Evolutionary conservation across 768 basidiomycete species (phyloP).

Genomic region (Phylloporus scabripes): DNA sequence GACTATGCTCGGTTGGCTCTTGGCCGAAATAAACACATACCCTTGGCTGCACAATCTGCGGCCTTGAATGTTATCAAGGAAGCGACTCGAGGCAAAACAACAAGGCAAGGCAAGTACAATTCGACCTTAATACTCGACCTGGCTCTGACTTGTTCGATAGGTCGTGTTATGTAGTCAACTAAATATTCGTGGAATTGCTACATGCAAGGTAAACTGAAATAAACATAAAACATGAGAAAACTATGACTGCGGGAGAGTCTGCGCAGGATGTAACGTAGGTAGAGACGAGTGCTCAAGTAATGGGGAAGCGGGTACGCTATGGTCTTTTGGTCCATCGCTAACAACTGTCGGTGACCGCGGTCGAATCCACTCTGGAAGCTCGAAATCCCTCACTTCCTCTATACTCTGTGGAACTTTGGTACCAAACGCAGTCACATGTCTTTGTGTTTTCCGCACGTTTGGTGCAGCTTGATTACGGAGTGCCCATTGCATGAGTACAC

Average conservation of each 20-base stretch:
- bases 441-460: constrained; percentile 43
- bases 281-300: constrained; percentile 3
- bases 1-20: constrained; percentile 41
- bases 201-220: constrained; percentile 18
- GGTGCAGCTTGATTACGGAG: constrained; percentile 42
- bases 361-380: constrained; percentile 51
- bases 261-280: constrained; percentile 12
- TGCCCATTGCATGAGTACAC: constrained; percentile 45
- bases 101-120: constrained; percentile 10
- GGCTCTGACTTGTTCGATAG: not conserved
- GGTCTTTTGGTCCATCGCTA: constrained; percentile 6
- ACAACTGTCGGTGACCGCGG: constrained; percentile 16
- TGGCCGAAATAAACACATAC: constrained; percentile 39
- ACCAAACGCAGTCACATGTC: constrained; percentile 58
- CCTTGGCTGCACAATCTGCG: constrained; percentile 33
- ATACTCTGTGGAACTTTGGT: constrained; percentile 46
- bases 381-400: constrained; percentile 48
- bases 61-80: constrained; percentile 37
- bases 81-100: constrained; percentile 7
- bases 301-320: not conserved
- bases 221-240: constrained; percentile 26
- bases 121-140: not conserved
- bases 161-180: constrained; percentile 7
- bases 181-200: constrained; percentile 3
- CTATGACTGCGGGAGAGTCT: constrained; percentile 8